Percentiles rank a stretch among this genome's conserved stretches.
Evolutionary conservation across 2,329 filamentous ascomycete genomes (phyloP).

Genomic region (Samsoniella hepiali): DNA sequence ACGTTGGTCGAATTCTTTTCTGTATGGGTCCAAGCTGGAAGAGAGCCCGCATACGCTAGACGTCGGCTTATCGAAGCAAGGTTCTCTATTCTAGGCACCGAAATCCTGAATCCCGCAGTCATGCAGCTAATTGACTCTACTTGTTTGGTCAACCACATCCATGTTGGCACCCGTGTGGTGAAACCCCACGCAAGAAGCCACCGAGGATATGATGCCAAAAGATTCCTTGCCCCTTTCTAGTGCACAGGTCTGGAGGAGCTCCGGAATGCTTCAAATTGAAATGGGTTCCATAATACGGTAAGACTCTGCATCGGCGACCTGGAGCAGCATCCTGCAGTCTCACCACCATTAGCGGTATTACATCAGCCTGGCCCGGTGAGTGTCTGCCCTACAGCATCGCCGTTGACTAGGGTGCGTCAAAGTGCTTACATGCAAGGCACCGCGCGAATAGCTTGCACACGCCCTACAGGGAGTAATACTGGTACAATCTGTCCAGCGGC

Average conservation of each 20-base stretch:
- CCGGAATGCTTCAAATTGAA: neutral
- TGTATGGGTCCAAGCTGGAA: neutral
- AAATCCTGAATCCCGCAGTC: conserved; percentile 12
- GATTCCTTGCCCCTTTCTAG: neutral
- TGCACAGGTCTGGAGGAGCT: neutral
- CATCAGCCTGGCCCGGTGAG: conserved; percentile 16
- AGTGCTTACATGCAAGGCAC: conserved; percentile 5
- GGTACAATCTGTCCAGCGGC: neutral
- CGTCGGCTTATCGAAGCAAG: neutral
- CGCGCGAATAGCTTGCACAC: neutral
- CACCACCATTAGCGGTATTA: conserved; percentile 8
- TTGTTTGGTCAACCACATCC: neutral
- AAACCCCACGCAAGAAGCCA: neutral
- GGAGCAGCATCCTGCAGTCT: neutral
- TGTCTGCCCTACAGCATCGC: neutral
- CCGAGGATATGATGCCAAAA: neutral
- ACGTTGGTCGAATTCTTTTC: neutral
- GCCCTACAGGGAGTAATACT: neutral
- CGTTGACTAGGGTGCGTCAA: neutral
- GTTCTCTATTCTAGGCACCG: neutral
- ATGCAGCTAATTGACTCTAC: neutral
- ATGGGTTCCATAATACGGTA: neutral
- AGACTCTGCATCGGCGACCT: neutral
- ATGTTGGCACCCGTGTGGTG: neutral
- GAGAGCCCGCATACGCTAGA: neutral